phyloP scores from a whole-genome alignment of 139 green algal genomes.

The Spirogloea muscicola region DNA sequence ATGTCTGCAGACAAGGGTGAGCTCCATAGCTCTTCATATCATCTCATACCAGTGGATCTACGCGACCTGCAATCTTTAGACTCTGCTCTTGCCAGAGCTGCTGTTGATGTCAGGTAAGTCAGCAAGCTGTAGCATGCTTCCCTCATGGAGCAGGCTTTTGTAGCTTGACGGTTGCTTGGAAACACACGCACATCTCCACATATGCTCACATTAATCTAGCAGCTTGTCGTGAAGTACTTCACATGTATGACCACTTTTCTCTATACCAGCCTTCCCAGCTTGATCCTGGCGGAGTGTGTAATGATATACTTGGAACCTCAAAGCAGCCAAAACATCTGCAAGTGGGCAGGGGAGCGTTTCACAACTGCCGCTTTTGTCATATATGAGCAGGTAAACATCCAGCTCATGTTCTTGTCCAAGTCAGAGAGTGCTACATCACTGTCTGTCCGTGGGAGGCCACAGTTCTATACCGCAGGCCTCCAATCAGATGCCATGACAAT shows the following conservation, averaged over 20 bases:
- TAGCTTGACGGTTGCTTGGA: conserved; percentile 6
- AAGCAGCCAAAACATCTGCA: conserved; percentile 6
- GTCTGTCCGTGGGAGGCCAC: too few relatives aligned
- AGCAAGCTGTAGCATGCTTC: neutral
- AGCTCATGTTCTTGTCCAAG: neutral
- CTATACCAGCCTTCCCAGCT: neutral
- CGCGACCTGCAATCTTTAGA: too few relatives aligned
- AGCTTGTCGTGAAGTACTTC: conserved; percentile 20
- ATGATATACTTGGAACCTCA: conserved; percentile 33
- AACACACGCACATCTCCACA: conserved; percentile 23
- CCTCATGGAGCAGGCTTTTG: neutral
- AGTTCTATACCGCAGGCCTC: too few relatives aligned
- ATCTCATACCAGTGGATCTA: too few relatives aligned
- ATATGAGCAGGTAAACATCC: conserved; percentile 44
- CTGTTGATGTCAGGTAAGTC: too few relatives aligned
- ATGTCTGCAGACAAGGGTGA: too few relatives aligned
- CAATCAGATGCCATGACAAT: too few relatives aligned
- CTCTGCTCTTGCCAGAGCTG: too few relatives aligned
- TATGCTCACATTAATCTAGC: conserved; percentile 36
- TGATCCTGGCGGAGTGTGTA: conserved; percentile 39
- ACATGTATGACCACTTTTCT: neutral
- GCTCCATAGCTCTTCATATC: too few relatives aligned
- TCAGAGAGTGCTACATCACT: too few relatives aligned
- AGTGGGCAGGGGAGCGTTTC: conserved; percentile 26
- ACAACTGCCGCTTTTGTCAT: conserved; percentile 33